Evolutionary conservation across 805 yeast species (phyloP).

Genomic region (Kluyveromyces wickerhamii): DNA sequence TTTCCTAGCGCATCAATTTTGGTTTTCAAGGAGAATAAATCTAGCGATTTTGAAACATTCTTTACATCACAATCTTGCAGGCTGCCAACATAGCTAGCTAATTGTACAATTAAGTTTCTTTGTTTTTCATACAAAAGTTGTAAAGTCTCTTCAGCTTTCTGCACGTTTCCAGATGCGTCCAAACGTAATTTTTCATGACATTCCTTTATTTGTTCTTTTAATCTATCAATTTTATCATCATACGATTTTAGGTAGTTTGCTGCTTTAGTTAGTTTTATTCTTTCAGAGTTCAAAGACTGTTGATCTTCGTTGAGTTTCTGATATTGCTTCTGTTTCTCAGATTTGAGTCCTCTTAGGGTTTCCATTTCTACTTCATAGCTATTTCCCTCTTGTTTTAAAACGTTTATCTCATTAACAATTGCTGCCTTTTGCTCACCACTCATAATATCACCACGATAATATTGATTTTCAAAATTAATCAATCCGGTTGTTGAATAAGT

Average conservation of each 20-base stretch:
- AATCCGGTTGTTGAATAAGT: slow-evolving; percentile 28
- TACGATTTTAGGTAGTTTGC: slow-evolving; percentile 5
- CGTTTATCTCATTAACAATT: slow-evolving; percentile 13
- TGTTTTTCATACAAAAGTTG: slow-evolving; percentile 3
- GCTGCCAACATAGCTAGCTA: not conserved
- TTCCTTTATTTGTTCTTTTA: slow-evolving; percentile 10
- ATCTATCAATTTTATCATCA: not conserved
- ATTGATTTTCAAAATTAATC: slow-evolving; percentile 14
- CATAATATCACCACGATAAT: slow-evolving; percentile 20
- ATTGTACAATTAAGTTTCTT: not conserved
- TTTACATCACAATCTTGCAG: slow-evolving; percentile 1
- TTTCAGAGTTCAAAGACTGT: not conserved
- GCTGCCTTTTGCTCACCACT: slow-evolving; percentile 19
- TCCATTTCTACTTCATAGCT: slow-evolving; percentile 11
- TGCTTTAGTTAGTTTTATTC: not conserved
- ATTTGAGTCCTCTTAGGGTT: slow-evolving; percentile 3
- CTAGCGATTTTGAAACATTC: slow-evolving; percentile 1
- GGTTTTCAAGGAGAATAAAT: slow-evolving; percentile 6
- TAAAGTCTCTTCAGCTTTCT: not conserved
- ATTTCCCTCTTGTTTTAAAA: slow-evolving; percentile 8
- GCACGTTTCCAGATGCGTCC: slow-evolving; percentile 2
- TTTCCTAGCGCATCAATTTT: slow-evolving; percentile 14
- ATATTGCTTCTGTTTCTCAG: not conserved
- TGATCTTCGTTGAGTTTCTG: not conserved
- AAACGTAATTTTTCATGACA: slow-evolving; percentile 7